Evolutionary conservation across 2,329 filamentous ascomycete species (phyloP).

Genomic region (Cordyceps tenuipes): DNA sequence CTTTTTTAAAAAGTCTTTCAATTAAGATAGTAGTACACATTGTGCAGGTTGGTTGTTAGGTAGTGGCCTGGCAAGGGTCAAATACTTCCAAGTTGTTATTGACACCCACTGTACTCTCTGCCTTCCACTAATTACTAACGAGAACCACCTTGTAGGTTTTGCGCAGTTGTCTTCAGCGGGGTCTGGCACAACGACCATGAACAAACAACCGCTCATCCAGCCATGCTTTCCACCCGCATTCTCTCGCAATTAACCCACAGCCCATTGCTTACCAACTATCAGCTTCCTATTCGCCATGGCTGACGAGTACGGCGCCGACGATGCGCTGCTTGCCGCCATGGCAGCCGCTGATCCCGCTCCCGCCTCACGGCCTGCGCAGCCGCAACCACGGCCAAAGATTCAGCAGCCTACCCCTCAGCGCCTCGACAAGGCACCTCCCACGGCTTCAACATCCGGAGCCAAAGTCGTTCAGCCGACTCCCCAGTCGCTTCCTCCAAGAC

Average conservation of each 20-base stretch:
- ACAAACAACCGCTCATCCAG: background rate
- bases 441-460: constrained; percentile 24
- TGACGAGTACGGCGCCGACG: constrained; percentile 51
- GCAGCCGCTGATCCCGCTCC: constrained; percentile 36
- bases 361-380: constrained; percentile 20
- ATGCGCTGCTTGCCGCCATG: constrained; percentile 47
- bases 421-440: constrained; percentile 41
- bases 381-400: constrained; percentile 35
- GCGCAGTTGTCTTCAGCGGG: background rate
- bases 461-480: constrained; percentile 81
- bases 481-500: constrained; percentile 63
- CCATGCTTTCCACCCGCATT: background rate
- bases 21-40: too few relatives aligned
- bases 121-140: too few relatives aligned
- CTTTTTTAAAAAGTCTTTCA: too few relatives aligned
- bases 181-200: background rate
- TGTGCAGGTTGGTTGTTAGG: too few relatives aligned
- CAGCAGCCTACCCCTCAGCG: constrained; percentile 46
- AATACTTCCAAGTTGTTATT: too few relatives aligned
- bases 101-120: too few relatives aligned
- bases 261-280: too few relatives aligned
- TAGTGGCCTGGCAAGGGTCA: too few relatives aligned
- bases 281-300: constrained; percentile 27
- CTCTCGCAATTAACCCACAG: background rate
- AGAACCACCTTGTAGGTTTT: too few relatives aligned